A percentile compares a stretch with the other conserved stretches of the same genome.
Evolutionary conservation across 2,329 filamentous ascomycete species (phyloP).

Genomic region (Sporothrix luriei): DNA sequence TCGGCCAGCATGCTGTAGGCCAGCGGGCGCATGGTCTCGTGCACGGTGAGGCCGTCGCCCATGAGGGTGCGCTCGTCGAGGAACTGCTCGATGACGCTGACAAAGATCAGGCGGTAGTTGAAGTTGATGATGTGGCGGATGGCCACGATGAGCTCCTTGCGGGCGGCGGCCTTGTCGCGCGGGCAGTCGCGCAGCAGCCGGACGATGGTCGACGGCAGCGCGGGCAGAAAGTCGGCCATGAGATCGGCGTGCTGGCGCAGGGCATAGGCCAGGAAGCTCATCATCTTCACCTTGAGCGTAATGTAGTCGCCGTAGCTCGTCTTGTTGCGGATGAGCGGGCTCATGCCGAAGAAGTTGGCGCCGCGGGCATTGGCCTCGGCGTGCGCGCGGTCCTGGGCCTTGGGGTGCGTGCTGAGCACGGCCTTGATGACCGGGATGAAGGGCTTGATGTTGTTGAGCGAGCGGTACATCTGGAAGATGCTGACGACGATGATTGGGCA

Average conservation of each 20-base stretch:
- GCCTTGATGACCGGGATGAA: slow-evolving; percentile 95
- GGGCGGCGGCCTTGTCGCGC: slow-evolving; percentile 85
- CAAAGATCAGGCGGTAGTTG: slow-evolving; percentile 93
- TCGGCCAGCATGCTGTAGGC: slow-evolving; percentile 99
- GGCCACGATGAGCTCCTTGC: slow-evolving; percentile 93
- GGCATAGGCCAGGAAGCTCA: slow-evolving; percentile 96
- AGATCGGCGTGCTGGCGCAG: slow-evolving; percentile 85
- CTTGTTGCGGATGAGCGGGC: slow-evolving; percentile 88
- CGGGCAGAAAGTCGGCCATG: slow-evolving; percentile 82
- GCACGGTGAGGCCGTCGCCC: slow-evolving; percentile 92
- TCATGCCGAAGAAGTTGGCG: slow-evolving; percentile 88
- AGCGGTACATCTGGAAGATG: slow-evolving; percentile 90
- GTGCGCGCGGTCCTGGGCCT: slow-evolving; percentile 90
- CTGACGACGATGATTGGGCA: slow-evolving; percentile 99
- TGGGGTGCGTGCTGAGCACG: slow-evolving; percentile 84
- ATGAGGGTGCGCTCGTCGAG: slow-evolving; percentile 92
- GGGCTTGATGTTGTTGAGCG: slow-evolving; percentile 76
- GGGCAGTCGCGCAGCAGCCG: slow-evolving; percentile 91
- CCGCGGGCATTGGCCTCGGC: slow-evolving; percentile 76
- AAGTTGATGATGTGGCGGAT: slow-evolving; percentile 99
- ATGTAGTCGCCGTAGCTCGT: slow-evolving; percentile 97
- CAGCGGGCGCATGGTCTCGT: slow-evolving; percentile 92
- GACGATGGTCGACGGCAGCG: slow-evolving; percentile 85
- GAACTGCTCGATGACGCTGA: slow-evolving; percentile 91
- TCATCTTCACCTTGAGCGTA: slow-evolving; percentile 96